Evolutionary conservation across 768 basidiomycete species (phyloP), one percentile per base, ranked within the genome.

Genomic region (Serendipita indica): DNA sequence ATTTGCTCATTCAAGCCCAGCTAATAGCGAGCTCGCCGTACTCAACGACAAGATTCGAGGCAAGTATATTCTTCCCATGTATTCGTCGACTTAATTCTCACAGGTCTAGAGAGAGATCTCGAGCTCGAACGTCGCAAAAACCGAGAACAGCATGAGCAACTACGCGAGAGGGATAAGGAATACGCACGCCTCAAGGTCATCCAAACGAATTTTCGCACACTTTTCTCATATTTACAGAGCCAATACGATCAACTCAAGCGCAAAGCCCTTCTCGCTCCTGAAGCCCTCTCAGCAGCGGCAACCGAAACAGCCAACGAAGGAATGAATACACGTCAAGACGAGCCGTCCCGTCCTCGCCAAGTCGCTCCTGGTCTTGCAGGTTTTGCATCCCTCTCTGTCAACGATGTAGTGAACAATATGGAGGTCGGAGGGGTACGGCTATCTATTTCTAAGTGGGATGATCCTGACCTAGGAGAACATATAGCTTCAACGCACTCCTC

Each of bases 211-310:
- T n/a, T n/a, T n/a, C n/a, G n/a, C n/a, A n/a, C n/a, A n/a, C n/a
- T n/a, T n/a, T n/a, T n/a, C n/a, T n/a, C n/a, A n/a, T n/a, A 7
- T 33, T 34, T 16, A 6, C 60, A 89, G 88, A 72, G 72, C 39
- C 85, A 88, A 64, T 79, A 84, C 61, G 89, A 91, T 67, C 88
- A 86, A 66, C 76, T 89, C 63, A 91, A 88, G 71, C 79, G 88
- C 59, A 90, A 80, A 64, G 79, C 85, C 13, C 74, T 91, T 16
- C 78, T 91, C 22, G 80, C 73, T n/a, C 70, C 75, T 1, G 62
- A 60, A 43, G 49, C 34, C 16, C 41, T 63, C n/a, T 62, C 60
- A 27, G 49, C 30, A 12, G 49, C 49, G 7, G 49, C 49, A 30
- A 28, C 20, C 20, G 30, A 4, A 22, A 28, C 49, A 22, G 16